Evolutionary conservation across 1,139 yeast species (phyloP).

Genomic region (Scheffersomyces insectosa): DNA sequence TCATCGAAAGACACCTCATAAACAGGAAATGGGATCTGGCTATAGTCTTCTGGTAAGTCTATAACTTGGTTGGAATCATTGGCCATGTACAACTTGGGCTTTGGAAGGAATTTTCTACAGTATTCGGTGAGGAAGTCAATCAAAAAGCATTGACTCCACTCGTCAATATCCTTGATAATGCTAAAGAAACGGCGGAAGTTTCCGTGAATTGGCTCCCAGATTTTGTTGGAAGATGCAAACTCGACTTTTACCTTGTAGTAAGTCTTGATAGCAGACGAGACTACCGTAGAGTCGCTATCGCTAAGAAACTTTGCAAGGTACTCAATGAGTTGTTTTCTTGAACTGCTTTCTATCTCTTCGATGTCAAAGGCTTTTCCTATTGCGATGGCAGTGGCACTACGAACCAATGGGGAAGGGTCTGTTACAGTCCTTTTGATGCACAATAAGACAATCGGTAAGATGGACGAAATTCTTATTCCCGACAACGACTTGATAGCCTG

Average conservation of each 20-base stretch:
- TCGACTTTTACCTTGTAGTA: constrained; percentile 45
- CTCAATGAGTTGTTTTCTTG: constrained; percentile 43
- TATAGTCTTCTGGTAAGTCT: constrained; percentile 41
- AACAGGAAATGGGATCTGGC: constrained; percentile 24
- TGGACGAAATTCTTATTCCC: constrained; percentile 76
- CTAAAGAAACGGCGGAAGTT: constrained; percentile 64
- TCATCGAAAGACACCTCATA: constrained; percentile 51
- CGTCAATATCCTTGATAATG: constrained; percentile 59
- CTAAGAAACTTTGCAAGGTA: constrained; percentile 54
- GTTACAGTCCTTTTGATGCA: constrained; percentile 67
- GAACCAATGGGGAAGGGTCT: constrained; percentile 77
- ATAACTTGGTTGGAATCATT: constrained; percentile 24
- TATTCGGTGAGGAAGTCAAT: constrained; percentile 71
- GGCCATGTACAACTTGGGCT: constrained; percentile 41
- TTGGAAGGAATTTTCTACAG: constrained; percentile 57
- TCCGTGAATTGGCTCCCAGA: constrained; percentile 70
- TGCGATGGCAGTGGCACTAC: constrained; percentile 80
- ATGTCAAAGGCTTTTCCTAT: constrained; percentile 61
- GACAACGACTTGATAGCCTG: constrained; percentile 78
- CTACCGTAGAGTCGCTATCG: constrained; percentile 67
- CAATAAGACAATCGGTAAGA: constrained; percentile 74
- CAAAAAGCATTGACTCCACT: constrained; percentile 68
- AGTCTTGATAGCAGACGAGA: constrained; percentile 67
- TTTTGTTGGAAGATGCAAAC: constrained; percentile 14
- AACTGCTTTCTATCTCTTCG: constrained; percentile 29